Evolutionary conservation across 2,329 filamentous ascomycete genomes (phyloP).

Genomic region (Zymoseptoria ardabiliae): DNA sequence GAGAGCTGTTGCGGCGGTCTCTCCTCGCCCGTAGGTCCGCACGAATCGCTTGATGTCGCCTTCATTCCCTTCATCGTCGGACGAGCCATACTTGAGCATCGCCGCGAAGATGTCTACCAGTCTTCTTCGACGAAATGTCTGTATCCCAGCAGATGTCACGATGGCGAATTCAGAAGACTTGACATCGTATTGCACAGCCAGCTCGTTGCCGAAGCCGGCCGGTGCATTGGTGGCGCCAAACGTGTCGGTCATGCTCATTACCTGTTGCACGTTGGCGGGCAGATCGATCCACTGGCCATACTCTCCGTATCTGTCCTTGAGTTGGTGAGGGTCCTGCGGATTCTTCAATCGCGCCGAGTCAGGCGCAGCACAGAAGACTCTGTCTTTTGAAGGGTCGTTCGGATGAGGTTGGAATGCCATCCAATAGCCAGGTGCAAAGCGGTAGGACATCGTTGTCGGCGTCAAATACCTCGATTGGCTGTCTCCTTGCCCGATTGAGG

Average conservation of each 20-base stretch:
- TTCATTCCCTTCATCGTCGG: slow-evolving; percentile 73
- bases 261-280: slow-evolving; percentile 65
- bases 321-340: slow-evolving; percentile 37
- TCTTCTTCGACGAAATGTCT: slow-evolving; percentile 73
- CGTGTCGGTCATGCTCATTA: slow-evolving; percentile 67
- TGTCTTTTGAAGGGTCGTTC: slow-evolving; percentile 42
- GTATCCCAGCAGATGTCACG: slow-evolving; percentile 82
- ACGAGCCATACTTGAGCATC: slow-evolving; percentile 56
- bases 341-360: slow-evolving; percentile 63
- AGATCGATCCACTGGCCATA: slow-evolving; percentile 73
- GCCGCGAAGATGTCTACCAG: slow-evolving; percentile 89
- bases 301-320: slow-evolving; percentile 63
- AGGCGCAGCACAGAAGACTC: slow-evolving; percentile 77
- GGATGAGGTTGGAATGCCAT: slow-evolving; percentile 63
- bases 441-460: slow-evolving; percentile 31
- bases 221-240: slow-evolving; percentile 63
- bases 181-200: slow-evolving; percentile 91
- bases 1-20: slow-evolving; percentile 82
- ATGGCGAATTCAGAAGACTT: slow-evolving; percentile 77
- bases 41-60: slow-evolving; percentile 77
- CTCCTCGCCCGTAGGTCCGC: slow-evolving; percentile 74
- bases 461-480: slow-evolving; percentile 29
- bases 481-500: slow-evolving; percentile 21
- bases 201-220: slow-evolving; percentile 83
- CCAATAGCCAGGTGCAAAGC: slow-evolving; percentile 84